A percentile compares a stretch with the other conserved stretches of the same genome.
Evolutionary conservation across 805 yeast genomes (phyloP).

Genomic region (Zygosaccharomyces lentus): DNA sequence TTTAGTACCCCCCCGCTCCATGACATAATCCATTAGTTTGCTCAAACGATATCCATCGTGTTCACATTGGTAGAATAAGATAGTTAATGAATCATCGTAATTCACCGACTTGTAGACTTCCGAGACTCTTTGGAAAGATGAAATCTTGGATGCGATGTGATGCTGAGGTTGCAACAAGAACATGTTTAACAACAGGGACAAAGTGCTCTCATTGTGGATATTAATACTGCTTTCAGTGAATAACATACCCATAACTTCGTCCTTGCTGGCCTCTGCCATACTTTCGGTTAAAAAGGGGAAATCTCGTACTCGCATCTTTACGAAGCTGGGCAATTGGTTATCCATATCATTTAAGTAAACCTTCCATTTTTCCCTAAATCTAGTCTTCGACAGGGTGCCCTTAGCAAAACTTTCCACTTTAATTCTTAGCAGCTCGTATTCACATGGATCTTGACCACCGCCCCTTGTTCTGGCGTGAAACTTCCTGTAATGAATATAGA

Average conservation of each 20-base stretch:
- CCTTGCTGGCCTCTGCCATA: conserved; percentile 9
- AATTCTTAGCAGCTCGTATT: conserved; percentile 24
- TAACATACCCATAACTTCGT: conserved; percentile 14
- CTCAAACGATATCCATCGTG: conserved; percentile 10
- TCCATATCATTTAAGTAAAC: conserved; percentile 32
- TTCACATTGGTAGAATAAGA: conserved; percentile 11
- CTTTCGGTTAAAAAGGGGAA: conserved; percentile 25
- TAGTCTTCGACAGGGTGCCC: conserved; percentile 16
- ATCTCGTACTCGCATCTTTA: conserved; percentile 21
- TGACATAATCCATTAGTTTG: conserved; percentile 6
- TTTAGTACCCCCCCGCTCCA: conserved; percentile 3
- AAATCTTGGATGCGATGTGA: conserved; percentile 7
- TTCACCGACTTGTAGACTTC: conserved; percentile 7
- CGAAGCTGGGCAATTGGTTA: conserved; percentile 12
- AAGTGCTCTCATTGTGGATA: conserved; percentile 21
- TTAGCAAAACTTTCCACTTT: conserved; percentile 31
- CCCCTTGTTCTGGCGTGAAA: conserved; percentile 4
- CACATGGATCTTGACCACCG: conserved; percentile 6
- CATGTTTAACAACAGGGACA: conserved; percentile 27
- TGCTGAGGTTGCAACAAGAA: conserved; percentile 19
- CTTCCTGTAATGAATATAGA: conserved; percentile 20
- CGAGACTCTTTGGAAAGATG: conserved; percentile 14
- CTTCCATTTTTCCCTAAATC: conserved; percentile 33
- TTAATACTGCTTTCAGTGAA: conserved; percentile 18
- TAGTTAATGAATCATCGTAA: conserved; percentile 10